Conservation (phyloP, 345 rosid species). For the Pugionium cornutum region DNA sequence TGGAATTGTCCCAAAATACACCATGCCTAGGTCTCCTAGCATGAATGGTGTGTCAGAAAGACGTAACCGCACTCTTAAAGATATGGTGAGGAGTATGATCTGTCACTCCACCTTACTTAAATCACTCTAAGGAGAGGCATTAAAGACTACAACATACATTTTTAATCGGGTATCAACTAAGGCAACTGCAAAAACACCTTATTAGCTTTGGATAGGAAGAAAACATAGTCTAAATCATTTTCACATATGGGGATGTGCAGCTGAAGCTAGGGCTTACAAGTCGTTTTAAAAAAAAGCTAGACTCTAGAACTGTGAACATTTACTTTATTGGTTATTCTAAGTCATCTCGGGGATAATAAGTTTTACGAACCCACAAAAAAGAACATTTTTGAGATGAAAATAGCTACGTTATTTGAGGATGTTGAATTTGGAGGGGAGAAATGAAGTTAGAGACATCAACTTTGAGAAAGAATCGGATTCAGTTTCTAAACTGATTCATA, state of each 20-base stretch:
- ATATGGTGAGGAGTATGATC: neutral
- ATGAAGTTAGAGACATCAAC: no score
- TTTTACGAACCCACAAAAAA: neutral
- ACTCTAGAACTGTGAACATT: neutral
- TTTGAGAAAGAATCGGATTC: no score
- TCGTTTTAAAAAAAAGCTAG: neutral
- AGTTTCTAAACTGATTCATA: no score
- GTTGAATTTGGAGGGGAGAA: no score
- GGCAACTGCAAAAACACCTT: neutral
- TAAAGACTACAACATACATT: neutral
- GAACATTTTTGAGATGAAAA: neutral
- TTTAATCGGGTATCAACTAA: neutral
- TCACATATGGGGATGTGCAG: neutral
- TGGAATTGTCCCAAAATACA: neutral
- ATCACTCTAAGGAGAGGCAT: neutral
- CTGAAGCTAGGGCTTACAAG: neutral
- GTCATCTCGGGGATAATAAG: neutral
- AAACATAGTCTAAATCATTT: neutral
- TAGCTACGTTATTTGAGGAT: neutral
- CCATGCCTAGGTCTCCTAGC: neutral
- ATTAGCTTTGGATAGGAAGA: neutral
- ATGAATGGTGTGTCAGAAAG: neutral
- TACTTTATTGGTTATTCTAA: neutral
- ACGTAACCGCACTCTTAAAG: neutral
- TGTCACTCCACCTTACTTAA: neutral